Evolutionary conservation across 345 rosid species (phyloP).

Genomic region (Hypericum perforatum): DNA sequence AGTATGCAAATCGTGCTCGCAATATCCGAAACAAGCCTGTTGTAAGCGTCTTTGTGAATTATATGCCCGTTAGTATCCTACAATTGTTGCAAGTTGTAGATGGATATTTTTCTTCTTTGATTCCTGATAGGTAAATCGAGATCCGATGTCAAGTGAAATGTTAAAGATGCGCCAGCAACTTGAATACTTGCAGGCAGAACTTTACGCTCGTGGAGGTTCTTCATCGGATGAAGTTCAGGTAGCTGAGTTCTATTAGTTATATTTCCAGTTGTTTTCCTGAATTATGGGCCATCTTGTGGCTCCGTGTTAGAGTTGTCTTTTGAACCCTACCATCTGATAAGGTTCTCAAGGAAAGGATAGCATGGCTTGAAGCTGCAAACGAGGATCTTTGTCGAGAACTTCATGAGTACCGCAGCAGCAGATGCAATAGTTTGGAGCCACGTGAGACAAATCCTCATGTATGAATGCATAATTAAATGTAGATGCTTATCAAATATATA

Average conservation of each 20-base stretch:
- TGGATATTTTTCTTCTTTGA: slow-evolving; percentile 7
- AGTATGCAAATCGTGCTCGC: slow-evolving; percentile 99
- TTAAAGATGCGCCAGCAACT: slow-evolving; percentile 94
- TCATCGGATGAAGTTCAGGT: slow-evolving; percentile 85
- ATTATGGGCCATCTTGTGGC: not conserved
- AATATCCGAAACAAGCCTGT: slow-evolving; percentile 95
- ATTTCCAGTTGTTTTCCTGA: not conserved
- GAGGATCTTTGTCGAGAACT: slow-evolving; percentile 91
- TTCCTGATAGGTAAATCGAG: slow-evolving; percentile 67
- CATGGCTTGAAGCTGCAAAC: slow-evolving; percentile 88
- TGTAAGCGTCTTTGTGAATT: slow-evolving; percentile 34
- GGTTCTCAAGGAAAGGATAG: slow-evolving; percentile 88
- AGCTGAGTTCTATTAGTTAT: slow-evolving; percentile 10
- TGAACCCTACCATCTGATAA: slow-evolving; percentile 13
- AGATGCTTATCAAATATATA: too few relatives aligned
- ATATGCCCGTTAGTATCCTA: not conserved
- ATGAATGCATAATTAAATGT: slow-evolving; percentile 17
- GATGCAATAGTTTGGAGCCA: slow-evolving; percentile 40
- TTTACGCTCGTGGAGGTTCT: slow-evolving; percentile 70
- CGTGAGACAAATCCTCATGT: slow-evolving; percentile 75
- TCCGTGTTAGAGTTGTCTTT: not conserved
- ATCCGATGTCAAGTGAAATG: slow-evolving; percentile 95
- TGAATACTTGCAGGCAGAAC: slow-evolving; percentile 93
- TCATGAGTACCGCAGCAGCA: slow-evolving; percentile 67
- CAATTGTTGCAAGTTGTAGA: slow-evolving; percentile 6